Conservation (phyloP, 2,329 filamentous ascomycete genomes). For the Ampelomyces quisqualis region DNA sequence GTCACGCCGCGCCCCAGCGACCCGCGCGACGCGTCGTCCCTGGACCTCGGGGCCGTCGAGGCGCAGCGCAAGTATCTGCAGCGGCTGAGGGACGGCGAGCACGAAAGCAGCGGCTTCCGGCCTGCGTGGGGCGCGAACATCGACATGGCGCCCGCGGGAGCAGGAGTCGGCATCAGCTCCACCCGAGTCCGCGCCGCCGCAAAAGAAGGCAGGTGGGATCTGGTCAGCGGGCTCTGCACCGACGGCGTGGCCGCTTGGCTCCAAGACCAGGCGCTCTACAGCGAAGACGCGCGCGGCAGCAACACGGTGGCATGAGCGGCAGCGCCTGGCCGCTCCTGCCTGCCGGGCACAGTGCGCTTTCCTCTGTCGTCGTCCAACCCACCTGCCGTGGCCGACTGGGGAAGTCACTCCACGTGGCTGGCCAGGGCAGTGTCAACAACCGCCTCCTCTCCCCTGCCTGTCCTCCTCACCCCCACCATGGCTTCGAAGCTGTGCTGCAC, state of each 20-base stretch:
- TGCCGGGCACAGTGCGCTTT: too few relatives aligned
- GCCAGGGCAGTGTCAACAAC: not conserved
- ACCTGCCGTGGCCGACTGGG: too few relatives aligned
- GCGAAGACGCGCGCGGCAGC: conserved; percentile 38
- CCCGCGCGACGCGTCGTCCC: conserved; percentile 45
- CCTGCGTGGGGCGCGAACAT: conserved; percentile 62
- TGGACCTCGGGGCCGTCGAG: conserved; percentile 59
- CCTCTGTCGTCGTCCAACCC: too few relatives aligned
- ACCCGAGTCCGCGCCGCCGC: conserved; percentile 65
- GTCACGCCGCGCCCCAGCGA: conserved; percentile 61
- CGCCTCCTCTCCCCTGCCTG: not conserved
- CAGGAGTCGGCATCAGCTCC: conserved; percentile 54
- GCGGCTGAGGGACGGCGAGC: conserved; percentile 49
- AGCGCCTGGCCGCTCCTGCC: not conserved
- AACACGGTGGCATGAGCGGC: conserved; percentile 35
- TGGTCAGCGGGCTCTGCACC: conserved; percentile 58
- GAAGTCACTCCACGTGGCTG: not conserved
- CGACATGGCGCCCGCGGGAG: conserved; percentile 58
- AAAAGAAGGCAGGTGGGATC: conserved; percentile 49
- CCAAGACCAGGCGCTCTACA: conserved; percentile 58
- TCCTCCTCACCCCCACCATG: too few relatives aligned
- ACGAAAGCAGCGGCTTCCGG: conserved; percentile 57
- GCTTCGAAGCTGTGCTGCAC: conserved; percentile 39
- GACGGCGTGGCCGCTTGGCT: conserved; percentile 61
- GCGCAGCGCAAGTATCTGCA: conserved; percentile 59